phyloP scores from a whole-genome alignment of 371 early-diverging fungal genomes.

The Apophysomyces variabilis region DNA sequence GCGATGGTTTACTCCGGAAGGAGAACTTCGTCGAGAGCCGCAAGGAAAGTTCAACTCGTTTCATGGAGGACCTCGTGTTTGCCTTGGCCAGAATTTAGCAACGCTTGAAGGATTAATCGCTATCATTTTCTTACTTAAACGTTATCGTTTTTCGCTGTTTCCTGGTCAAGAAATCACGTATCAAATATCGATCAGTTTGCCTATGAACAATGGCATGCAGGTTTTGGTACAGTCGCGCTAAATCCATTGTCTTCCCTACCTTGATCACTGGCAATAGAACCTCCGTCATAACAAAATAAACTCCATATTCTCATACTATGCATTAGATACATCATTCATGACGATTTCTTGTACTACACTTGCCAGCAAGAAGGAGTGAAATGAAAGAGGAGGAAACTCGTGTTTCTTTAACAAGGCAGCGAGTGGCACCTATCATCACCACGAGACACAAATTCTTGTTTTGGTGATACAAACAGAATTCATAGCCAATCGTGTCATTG shows the following conservation, averaged over 20 bases:
- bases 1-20: conserved; percentile 58
- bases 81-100: conserved; percentile 58
- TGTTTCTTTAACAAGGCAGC: too few species aligned
- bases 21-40: conserved; percentile 41
- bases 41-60: conserved; percentile 58
- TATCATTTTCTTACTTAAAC: conserved; percentile 39
- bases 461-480: too few species aligned
- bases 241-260: background rate
- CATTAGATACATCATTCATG: too few species aligned
- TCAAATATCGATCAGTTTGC: conserved; percentile 43
- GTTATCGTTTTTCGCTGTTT: conserved; percentile 45
- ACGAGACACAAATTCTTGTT: too few species aligned
- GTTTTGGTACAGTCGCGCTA: conserved; percentile 29
- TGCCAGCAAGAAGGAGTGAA: too few species aligned
- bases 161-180: conserved; percentile 43
- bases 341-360: too few species aligned
- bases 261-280: too few species aligned
- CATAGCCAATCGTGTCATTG: too few species aligned
- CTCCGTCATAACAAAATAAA: too few species aligned
- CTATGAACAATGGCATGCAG: conserved; percentile 52
- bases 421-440: too few species aligned
- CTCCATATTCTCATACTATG: too few species aligned
- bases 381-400: too few species aligned
- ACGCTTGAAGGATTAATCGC: conserved; percentile 48
- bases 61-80: conserved; percentile 75